Evolutionary conservation across 2,329 filamentous ascomycete species (phyloP).

Genomic region (Neofusicoccum ribis): DNA sequence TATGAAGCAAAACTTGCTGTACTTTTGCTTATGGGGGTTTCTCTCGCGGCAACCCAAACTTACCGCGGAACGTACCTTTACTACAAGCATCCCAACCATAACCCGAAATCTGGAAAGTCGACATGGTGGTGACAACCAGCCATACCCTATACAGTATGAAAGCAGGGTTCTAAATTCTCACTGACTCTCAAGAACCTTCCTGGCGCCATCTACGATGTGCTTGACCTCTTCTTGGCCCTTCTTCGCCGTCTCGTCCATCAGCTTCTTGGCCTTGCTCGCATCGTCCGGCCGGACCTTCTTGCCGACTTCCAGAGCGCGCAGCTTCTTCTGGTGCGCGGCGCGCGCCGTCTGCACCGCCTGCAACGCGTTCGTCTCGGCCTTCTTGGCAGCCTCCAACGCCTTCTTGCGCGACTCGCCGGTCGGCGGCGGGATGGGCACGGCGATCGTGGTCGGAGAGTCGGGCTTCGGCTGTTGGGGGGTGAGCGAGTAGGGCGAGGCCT

Average conservation of each 20-base stretch:
- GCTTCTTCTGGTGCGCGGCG: constrained; percentile 50
- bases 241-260: constrained; percentile 55
- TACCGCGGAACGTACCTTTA: neutral
- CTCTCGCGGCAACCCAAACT: neutral
- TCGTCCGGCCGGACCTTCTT: constrained; percentile 50
- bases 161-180: neutral
- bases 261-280: constrained; percentile 48
- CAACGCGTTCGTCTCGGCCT: constrained; percentile 45
- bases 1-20: neutral
- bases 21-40: neutral
- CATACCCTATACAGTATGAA: neutral
- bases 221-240: constrained; percentile 50
- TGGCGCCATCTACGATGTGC: constrained; percentile 50
- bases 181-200: constrained; percentile 46
- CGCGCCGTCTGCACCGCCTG: constrained; percentile 45
- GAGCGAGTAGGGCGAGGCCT: constrained; percentile 51
- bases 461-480: constrained; percentile 53
- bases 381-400: constrained; percentile 40
- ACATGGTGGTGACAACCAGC: neutral
- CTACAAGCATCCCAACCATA: neutral
- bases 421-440: constrained; percentile 57
- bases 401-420: constrained; percentile 56
- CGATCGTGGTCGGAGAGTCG: constrained; percentile 52
- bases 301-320: constrained; percentile 45
- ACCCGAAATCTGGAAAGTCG: neutral